A percentile compares a stretch with the other conserved stretches of the same genome.
phyloP scores from a whole-genome alignment of 805 yeast genomes.

The Saccharomyces paradoxus region DNA sequence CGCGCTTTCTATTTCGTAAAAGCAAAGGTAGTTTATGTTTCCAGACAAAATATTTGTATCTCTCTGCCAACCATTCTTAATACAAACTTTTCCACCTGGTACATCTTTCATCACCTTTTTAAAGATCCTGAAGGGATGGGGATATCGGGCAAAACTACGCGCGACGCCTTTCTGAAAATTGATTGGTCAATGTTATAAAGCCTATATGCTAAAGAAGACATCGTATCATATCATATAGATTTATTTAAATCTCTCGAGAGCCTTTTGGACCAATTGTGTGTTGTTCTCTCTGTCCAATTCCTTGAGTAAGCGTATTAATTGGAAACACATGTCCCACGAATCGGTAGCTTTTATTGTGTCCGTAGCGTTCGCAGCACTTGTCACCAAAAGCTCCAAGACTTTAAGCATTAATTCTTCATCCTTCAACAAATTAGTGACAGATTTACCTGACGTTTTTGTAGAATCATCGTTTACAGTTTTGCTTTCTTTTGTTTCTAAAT shows the following conservation, averaged over 20 bases:
- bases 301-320: constrained; percentile 23
- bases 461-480: neutral
- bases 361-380: constrained; percentile 22
- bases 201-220: neutral
- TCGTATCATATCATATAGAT: neutral
- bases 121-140: neutral
- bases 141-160: neutral
- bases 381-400: constrained; percentile 23
- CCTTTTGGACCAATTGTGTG: constrained; percentile 18
- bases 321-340: constrained; percentile 32
- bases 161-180: neutral
- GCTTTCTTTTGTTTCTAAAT: neutral
- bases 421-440: constrained; percentile 16
- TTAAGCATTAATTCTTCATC: constrained; percentile 29
- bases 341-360: constrained; percentile 23
- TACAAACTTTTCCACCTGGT: neutral
- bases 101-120: neutral
- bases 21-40: neutral
- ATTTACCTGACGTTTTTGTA: neutral
- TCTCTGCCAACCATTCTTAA: neutral
- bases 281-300: constrained; percentile 25
- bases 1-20: neutral
- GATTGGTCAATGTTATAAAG: neutral
- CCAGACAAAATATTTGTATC: neutral
- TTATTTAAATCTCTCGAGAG: constrained; percentile 15